Conservation (phyloP, 495 filamentous ascomycete species). For the Annulohypoxylon moriforme region DNA sequence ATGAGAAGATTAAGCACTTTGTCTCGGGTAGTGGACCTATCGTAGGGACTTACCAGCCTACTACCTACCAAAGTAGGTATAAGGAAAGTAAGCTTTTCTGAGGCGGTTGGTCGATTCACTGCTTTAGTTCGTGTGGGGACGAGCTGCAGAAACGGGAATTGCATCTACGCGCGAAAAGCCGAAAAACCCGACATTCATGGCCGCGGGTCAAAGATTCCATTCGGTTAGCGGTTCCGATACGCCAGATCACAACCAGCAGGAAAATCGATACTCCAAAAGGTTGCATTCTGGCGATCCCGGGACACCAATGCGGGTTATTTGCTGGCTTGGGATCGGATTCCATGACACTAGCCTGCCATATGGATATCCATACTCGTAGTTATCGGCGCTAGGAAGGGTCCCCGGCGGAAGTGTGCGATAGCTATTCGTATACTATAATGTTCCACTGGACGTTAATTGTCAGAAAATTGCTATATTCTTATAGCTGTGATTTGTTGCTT, state of each 20-base stretch:
- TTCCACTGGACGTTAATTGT: neutral
- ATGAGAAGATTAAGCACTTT: neutral
- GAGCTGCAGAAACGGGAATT: constrained; percentile 20
- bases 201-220: constrained; percentile 34
- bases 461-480: neutral
- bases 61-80: neutral
- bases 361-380: constrained; percentile 8
- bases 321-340: neutral
- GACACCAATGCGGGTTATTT: constrained; percentile 7
- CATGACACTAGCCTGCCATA: neutral
- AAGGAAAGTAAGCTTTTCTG: constrained; percentile 8
- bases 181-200: constrained; percentile 33
- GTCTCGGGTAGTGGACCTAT: neutral
- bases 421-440: neutral
- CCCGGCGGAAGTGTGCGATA: neutral
- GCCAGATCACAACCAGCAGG: constrained; percentile 27
- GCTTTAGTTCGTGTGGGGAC: constrained; percentile 30
- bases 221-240: constrained; percentile 32
- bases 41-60: neutral
- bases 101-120: constrained; percentile 12
- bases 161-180: constrained; percentile 18
- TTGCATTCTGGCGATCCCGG: constrained; percentile 17
- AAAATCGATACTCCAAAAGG: constrained; percentile 9
- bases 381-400: neutral
- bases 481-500: neutral